Percentiles rank a stretch among this genome's conserved stretches.
phyloP scores from a whole-genome alignment of 345 rosid genomes.

The Acer negundo region DNA sequence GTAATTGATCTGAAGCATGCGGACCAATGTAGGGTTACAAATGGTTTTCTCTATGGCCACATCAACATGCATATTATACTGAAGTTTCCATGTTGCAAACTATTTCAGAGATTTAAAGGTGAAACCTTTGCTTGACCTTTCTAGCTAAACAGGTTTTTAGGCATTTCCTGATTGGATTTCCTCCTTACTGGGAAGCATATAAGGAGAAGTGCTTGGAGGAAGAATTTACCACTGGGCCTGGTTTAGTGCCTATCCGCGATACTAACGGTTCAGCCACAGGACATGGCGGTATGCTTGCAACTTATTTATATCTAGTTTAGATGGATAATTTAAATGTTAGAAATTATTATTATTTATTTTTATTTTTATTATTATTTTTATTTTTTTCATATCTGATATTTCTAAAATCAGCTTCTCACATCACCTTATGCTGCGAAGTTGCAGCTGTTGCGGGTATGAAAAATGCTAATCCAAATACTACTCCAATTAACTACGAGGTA shows the following conservation, averaged over 20 bases:
- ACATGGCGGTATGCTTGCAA: conserved; percentile 28
- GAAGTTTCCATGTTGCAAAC: neutral
- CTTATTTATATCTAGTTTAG: neutral
- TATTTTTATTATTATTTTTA: neutral
- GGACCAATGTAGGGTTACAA: neutral
- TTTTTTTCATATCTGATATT: conserved; percentile 2
- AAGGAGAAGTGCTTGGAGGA: conserved; percentile 36
- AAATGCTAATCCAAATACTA: conserved; percentile 23
- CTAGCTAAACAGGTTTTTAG: conserved; percentile 46
- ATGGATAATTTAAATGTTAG: neutral
- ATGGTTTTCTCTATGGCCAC: neutral
- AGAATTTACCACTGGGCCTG: conserved; percentile 15
- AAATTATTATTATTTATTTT: too few relatives aligned
- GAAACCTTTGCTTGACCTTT: conserved; percentile 6
- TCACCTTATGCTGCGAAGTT: conserved; percentile 13
- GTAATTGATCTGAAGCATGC: neutral
- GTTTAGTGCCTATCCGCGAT: conserved; percentile 2
- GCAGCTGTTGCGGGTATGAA: conserved; percentile 13
- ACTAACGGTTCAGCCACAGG: conserved; percentile 3
- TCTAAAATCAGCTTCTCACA: neutral
- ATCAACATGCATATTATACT: neutral
- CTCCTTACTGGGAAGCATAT: conserved; percentile 64
- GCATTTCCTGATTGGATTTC: conserved; percentile 78
- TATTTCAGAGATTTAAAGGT: neutral
- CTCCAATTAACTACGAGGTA: conserved; percentile 24